A percentile compares a stretch with the other conserved stretches of the same genome.
phyloP scores from a whole-genome alignment of 139 green algal genomes.

The Spirogloea muscicola region DNA sequence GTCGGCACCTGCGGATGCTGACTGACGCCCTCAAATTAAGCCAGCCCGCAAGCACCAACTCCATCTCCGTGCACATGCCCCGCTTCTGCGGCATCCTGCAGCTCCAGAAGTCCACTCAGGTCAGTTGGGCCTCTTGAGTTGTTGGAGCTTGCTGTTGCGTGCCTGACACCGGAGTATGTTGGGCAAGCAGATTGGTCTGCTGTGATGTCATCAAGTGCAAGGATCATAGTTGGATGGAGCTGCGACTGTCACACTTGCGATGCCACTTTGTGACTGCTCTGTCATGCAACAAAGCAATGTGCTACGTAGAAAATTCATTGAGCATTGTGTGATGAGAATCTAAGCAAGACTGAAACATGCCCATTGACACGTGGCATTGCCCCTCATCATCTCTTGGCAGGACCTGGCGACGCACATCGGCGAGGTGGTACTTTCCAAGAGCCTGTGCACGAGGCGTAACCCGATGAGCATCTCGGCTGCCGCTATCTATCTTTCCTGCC shows the following conservation, averaged over 20 bases:
- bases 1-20: conserved; percentile 1
- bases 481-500: conserved; percentile 33
- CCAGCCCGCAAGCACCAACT: conserved; percentile 8
- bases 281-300: too few species aligned
- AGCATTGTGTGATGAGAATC: too few species aligned
- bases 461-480: conserved; percentile 35
- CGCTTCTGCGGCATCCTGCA: conserved; percentile 18
- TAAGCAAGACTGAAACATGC: too few species aligned
- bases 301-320: too few species aligned
- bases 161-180: too few species aligned
- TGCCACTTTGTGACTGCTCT: too few species aligned
- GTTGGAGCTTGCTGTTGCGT: too few species aligned
- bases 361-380: too few species aligned
- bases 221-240: too few species aligned
- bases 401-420: conserved; percentile 34
- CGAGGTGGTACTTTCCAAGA: conserved; percentile 31
- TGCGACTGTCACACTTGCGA: too few species aligned
- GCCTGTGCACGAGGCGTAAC: conserved; percentile 32
- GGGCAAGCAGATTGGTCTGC: too few species aligned
- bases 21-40: background rate
- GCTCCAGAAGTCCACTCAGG: conserved; percentile 18
- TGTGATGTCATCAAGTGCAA: too few species aligned
- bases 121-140: background rate
- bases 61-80: conserved; percentile 24
- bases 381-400: background rate